These are phyloP conservation scores for Lactifluus rugatus DNA, from an alignment of 768 basidiomycete genomes.

Conservation along the genomic window DNA sequence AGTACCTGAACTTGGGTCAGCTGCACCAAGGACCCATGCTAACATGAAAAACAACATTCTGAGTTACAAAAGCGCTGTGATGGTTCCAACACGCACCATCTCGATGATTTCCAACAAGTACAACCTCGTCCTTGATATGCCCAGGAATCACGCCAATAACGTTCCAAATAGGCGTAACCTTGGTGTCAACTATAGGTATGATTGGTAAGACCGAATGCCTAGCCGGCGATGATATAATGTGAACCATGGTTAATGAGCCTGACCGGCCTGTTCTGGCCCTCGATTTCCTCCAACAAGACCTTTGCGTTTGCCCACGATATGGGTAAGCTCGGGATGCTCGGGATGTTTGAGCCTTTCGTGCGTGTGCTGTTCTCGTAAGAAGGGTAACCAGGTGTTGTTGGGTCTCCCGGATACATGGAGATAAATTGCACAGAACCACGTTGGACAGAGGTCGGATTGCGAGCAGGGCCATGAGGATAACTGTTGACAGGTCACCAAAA, in stretches of 20 bases:
- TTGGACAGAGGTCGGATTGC: constrained; percentile 76
- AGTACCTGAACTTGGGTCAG: constrained; percentile 74
- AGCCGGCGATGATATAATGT: background rate
- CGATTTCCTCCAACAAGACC: constrained; percentile 41
- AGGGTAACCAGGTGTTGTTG: constrained; percentile 82
- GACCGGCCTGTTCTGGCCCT: constrained; percentile 36
- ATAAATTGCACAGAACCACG: constrained; percentile 74
- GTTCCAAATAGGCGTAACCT: constrained; percentile 88
- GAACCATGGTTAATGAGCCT: constrained; percentile 50
- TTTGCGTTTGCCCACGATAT: constrained; percentile 80
- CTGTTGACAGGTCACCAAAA: constrained; percentile 20
- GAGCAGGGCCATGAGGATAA: constrained; percentile 81
- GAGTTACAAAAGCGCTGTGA: background rate
- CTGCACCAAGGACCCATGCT: constrained; percentile 74
- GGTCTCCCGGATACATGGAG: constrained; percentile 55
- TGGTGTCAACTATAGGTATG: constrained; percentile 49
- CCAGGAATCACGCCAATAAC: constrained; percentile 77
- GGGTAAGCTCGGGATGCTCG: constrained; percentile 78
- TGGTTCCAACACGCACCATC: constrained; percentile 48
- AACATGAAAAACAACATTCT: background rate
- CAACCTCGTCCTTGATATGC: constrained; percentile 72
- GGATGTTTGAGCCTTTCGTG: constrained; percentile 48
- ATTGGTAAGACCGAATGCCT: background rate
- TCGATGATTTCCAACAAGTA: constrained; percentile 81
- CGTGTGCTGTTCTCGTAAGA: constrained; percentile 75